phyloP scores from a whole-genome alignment of 2,329 filamentous ascomycete genomes.

The Emericellopsis cladophorae region DNA sequence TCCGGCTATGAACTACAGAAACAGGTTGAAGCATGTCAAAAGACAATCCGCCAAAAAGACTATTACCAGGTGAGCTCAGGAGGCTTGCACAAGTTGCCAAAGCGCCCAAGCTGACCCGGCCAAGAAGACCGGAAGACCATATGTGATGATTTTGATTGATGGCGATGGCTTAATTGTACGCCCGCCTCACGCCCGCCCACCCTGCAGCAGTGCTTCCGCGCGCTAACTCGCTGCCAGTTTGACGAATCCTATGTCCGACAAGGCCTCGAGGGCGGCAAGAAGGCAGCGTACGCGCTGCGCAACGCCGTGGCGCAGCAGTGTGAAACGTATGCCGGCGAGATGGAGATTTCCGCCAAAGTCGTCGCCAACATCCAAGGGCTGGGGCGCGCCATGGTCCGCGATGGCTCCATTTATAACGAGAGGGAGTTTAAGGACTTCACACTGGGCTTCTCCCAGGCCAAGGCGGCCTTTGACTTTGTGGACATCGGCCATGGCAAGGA shows the following conservation, averaged over 20 bases:
- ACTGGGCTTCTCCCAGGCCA: constrained; percentile 45
- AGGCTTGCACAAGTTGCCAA: too few species aligned
- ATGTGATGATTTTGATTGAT: constrained; percentile 49
- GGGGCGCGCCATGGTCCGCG: constrained; percentile 32
- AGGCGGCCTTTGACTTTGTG: constrained; percentile 49
- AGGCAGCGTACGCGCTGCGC: constrained; percentile 35
- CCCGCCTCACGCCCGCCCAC: constrained; percentile 3
- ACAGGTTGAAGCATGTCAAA: constrained; percentile 7
- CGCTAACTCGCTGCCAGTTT: constrained; percentile 33
- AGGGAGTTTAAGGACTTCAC: constrained; percentile 42
- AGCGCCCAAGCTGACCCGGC: constrained; percentile 5
- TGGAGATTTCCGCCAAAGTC: constrained; percentile 43
- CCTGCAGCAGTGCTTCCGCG: background rate
- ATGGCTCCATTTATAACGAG: constrained; percentile 30
- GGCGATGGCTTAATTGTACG: constrained; percentile 48
- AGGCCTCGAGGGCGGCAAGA: constrained; percentile 42
- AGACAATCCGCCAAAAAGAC: background rate
- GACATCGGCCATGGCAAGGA: constrained; percentile 49
- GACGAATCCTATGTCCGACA: constrained; percentile 39
- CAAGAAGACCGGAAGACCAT: constrained; percentile 39
- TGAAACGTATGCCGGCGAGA: constrained; percentile 26
- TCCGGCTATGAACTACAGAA: constrained; percentile 37
- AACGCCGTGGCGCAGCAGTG: constrained; percentile 33
- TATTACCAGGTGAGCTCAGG: too few species aligned
- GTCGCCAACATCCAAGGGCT: constrained; percentile 42